Percentiles rank a stretch among this genome's conserved stretches.
phyloP scores from a whole-genome alignment of 2,329 filamentous ascomycete species.

The Huntiella decipiens region DNA sequence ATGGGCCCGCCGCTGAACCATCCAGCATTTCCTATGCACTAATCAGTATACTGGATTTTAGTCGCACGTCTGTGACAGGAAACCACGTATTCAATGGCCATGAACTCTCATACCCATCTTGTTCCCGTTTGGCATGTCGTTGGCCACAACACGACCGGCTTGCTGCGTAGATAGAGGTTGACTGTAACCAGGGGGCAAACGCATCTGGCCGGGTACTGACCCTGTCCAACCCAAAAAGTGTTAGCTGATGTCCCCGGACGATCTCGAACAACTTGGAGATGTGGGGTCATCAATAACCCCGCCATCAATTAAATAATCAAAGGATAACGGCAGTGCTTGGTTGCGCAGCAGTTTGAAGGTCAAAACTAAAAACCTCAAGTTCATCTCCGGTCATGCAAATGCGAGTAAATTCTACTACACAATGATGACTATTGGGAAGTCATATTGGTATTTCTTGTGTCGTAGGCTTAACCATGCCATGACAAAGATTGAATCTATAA shows the following conservation, averaged over 20 bases:
- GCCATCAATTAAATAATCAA: too few relatives aligned
- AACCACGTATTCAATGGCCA: neutral
- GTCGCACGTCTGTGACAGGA: neutral
- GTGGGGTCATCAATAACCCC: too few relatives aligned
- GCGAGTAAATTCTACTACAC: too few relatives aligned
- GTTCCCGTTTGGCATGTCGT: conserved; percentile 39
- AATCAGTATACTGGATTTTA: neutral
- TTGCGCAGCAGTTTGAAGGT: too few relatives aligned
- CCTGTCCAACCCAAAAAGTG: conserved; percentile 20
- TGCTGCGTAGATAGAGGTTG: conserved; percentile 39
- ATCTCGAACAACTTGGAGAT: neutral
- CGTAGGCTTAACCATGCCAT: too few relatives aligned
- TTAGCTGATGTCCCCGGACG: conserved; percentile 10
- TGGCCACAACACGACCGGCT: conserved; percentile 32
- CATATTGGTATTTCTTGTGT: too few relatives aligned
- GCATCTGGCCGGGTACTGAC: conserved; percentile 41
- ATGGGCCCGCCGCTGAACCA: conserved; percentile 48
- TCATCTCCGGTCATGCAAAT: too few relatives aligned
- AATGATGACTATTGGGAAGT: too few relatives aligned
- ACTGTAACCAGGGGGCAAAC: conserved; percentile 41
- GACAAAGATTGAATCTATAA: too few relatives aligned
- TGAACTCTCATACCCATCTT: conserved; percentile 35
- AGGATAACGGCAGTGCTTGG: too few relatives aligned
- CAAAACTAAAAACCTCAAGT: too few relatives aligned
- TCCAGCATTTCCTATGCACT: conserved; percentile 19